phyloP scores from a whole-genome alignment of 2,329 filamentous ascomycete species.

The Grosmannia clavigera region DNA sequence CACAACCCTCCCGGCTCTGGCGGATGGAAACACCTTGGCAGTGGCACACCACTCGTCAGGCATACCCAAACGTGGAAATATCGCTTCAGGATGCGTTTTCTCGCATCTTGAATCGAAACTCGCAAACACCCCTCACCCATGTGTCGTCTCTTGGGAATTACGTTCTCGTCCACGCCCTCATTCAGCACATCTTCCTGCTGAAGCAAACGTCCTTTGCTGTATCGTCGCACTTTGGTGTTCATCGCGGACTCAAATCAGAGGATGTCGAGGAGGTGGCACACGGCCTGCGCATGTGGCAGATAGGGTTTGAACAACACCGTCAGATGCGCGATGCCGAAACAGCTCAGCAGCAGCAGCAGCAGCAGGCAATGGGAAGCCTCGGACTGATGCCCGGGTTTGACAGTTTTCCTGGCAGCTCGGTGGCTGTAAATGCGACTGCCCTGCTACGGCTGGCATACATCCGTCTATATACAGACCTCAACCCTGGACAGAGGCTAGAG shows the following conservation, averaged over 20 bases:
- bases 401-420: constrained; percentile 35
- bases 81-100: constrained; percentile 45
- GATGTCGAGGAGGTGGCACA: constrained; percentile 45
- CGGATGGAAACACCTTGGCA: constrained; percentile 44
- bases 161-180: constrained; percentile 56
- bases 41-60: constrained; percentile 45
- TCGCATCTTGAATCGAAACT: constrained; percentile 38
- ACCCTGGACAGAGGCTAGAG: constrained; percentile 49
- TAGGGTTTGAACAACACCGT: constrained; percentile 43
- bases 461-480: constrained; percentile 52
- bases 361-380: background rate
- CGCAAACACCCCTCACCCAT: constrained; percentile 33
- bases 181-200: constrained; percentile 60
- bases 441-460: constrained; percentile 50
- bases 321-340: constrained; percentile 37
- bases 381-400: background rate
- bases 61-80: constrained; percentile 36
- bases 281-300: constrained; percentile 45
- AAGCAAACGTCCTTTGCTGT: constrained; percentile 47
- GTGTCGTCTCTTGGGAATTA: constrained; percentile 56
- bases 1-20: constrained; percentile 44
- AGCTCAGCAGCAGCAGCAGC: constrained; percentile 17
- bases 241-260: constrained; percentile 37
- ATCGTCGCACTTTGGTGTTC: constrained; percentile 34
- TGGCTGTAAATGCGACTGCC: constrained; percentile 55